Base-by-base conservation (phyloP, 1,284 basidiomycete species). In the Heliocybe sulcata region DNA sequence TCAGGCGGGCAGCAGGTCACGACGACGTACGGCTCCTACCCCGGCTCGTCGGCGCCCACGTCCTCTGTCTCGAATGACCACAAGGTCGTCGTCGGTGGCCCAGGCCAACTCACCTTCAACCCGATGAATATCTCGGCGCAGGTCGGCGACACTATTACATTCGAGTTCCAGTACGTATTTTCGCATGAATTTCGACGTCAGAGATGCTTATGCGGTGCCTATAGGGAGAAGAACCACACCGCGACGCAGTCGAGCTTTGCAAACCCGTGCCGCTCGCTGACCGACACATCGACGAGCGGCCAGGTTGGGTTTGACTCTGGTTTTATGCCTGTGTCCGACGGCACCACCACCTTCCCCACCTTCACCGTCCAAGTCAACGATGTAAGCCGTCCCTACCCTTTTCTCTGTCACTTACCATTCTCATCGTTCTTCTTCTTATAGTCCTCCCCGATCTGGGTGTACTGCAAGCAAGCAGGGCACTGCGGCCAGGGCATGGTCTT, bases 401-500 rank as follows among this genome's bases (percentile, higher is more conserved):
- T 10, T 29, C 20, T 8, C 48, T 25, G 8, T 3, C 3, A 8
- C 48, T 20, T 12, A 50, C 48, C 6, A n/a, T 9, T 10, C 20
- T 50, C n/a, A 23, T n/a, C 48, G 8, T 3, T 50, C 4, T 6
- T 25, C 6, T 25, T 45, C n/a, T 16, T 16, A 45, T 10, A 45
- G 42, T 25, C 73, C 14, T 60, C 69, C 2, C 74, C 73, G 11
- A 68, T 76, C 38, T 77, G 76, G 77, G 69, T 71, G 20, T 76
- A 69, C 67, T 77, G 76, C 63, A 31, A 23, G 11, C 80, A 83
- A 64, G 61, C 62, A 4, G 65, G 59, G 50, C 83, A 85, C 67
- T 85, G 83, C 62, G 74, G 74, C 1, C 67, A 70, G 47, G 83
- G 83, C 51, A 87, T 86, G 85, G 83, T 87, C 53, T 84, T 85